Base-by-base conservation (phyloP, 176 grass and related monocot species). In the Cocos nucifera region DNA sequence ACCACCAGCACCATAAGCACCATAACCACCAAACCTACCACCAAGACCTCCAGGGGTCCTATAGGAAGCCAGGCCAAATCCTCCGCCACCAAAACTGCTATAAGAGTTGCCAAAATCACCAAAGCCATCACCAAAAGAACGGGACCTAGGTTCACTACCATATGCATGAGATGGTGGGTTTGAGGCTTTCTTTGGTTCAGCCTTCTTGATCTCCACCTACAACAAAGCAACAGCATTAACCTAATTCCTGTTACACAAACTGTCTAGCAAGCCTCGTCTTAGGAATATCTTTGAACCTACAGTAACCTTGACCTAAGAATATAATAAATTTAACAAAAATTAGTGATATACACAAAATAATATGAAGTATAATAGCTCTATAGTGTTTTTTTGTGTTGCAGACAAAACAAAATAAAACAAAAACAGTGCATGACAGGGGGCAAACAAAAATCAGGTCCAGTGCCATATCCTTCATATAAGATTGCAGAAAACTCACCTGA, bases 161-260 rank as follows among this genome's bases (percentile, higher is more conserved):
- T 69, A 79, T 65, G 48, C 64, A 79, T 75, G 68, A 26, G 39
- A 44, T 63, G 75, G 78, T 75, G 70, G 65, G 59, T 85, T 88
- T 69, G 81, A 78, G 56, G 75, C 74, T 85, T 91, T 97, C 93
- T 91, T 97, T 85, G 87, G 93, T 90, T 97, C 87, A 73, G 93
- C 93, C 87, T 82, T 97, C 81, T 97, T 97, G 75, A 97, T 84
- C 79, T 97, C 87, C 78, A 97, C 84, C 93, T 97, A 91, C 83
- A 96, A 78, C 78, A 95, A 88, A 87, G 80, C 60, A 82, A 76
- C 19, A 73, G 16, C 59, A 73, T 77, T 85, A 73, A 73, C 71
- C 82, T 84, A 86, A 68, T 68, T 49, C 65, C 65, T 58, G 62
- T 78, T 56, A 78, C 73, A 80, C 54, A 80, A 27, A 75, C 74